Evolutionary conservation across 2,329 filamentous ascomycete genomes (phyloP).

Genomic region (Samsoniella hepiali): DNA sequence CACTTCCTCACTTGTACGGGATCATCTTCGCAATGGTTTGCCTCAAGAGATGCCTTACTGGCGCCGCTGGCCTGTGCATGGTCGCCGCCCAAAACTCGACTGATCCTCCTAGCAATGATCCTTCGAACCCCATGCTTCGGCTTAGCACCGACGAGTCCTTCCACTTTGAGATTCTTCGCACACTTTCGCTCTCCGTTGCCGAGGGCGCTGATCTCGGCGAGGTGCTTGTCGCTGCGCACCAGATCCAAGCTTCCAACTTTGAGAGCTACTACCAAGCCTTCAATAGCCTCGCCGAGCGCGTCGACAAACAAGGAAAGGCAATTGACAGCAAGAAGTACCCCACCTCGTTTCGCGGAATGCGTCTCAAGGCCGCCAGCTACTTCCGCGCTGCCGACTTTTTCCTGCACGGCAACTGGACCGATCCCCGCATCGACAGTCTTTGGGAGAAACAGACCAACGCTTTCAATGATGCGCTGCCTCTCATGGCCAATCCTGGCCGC

Average conservation of each 20-base stretch:
- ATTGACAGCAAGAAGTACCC: conserved; percentile 24
- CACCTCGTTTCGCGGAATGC: conserved; percentile 26
- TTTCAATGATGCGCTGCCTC: conserved; percentile 38
- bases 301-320: conserved; percentile 23
- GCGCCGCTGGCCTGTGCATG: conserved; percentile 1
- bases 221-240: conserved; percentile 30
- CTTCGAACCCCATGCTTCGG: conserved; percentile 21
- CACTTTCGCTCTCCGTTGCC: conserved; percentile 22
- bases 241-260: conserved; percentile 26
- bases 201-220: conserved; percentile 32
- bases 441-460: conserved; percentile 36
- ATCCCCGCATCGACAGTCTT: conserved; percentile 37
- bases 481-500: conserved; percentile 35
- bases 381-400: conserved; percentile 42
- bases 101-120: not conserved
- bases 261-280: conserved; percentile 27
- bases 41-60: not conserved
- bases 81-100: conserved; percentile 13
- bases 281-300: conserved; percentile 24
- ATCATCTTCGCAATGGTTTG: conserved; percentile 4
- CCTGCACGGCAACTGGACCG: conserved; percentile 38
- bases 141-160: conserved; percentile 25
- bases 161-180: conserved; percentile 28
- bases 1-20: not conserved
- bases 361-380: conserved; percentile 40